Conservation (phyloP, 2,329 filamentous ascomycete genomes). For the Cladobotryum mycophilum region DNA sequence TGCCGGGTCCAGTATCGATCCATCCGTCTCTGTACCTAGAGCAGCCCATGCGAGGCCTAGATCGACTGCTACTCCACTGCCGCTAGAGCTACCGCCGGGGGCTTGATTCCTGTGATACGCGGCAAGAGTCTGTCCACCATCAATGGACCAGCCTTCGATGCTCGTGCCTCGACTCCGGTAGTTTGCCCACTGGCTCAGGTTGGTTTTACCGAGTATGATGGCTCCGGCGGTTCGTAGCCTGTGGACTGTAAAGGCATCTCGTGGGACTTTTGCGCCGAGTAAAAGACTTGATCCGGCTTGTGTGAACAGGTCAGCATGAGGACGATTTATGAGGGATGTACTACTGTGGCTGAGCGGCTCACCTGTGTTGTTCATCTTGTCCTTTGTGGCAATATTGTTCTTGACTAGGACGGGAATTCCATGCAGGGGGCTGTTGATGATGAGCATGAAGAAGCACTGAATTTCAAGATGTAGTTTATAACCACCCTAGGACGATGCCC, state of each 20-base stretch:
- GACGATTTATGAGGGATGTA: not conserved
- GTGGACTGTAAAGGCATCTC: conserved; percentile 50
- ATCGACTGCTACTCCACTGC: conserved; percentile 53
- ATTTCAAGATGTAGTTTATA: not conserved
- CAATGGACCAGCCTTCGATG: conserved; percentile 58
- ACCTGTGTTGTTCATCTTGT: conserved; percentile 52
- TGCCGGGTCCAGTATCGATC: conserved; percentile 54
- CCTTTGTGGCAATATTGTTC: conserved; percentile 57
- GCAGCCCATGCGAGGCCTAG: conserved; percentile 53
- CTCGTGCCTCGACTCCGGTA: conserved; percentile 47
- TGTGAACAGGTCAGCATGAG: not conserved
- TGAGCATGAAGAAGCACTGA: not conserved
- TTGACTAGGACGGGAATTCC: conserved; percentile 61
- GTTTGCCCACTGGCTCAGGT: conserved; percentile 58
- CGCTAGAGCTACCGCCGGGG: conserved; percentile 54
- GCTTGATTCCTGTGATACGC: conserved; percentile 57
- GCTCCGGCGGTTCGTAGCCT: conserved; percentile 54
- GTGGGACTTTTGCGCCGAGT: conserved; percentile 46
- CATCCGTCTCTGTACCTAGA: conserved; percentile 50
- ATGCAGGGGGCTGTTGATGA: conserved; percentile 41
- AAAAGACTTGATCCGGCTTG: conserved; percentile 54
- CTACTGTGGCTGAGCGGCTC: not conserved
- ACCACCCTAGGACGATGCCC: conserved; percentile 20
- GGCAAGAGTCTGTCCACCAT: conserved; percentile 54
- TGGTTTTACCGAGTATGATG: conserved; percentile 58